Evolutionary conservation across 768 basidiomycete species (phyloP), one percentile per base, ranked within the genome.

Genomic region (Roridomyces roridus): DNA sequence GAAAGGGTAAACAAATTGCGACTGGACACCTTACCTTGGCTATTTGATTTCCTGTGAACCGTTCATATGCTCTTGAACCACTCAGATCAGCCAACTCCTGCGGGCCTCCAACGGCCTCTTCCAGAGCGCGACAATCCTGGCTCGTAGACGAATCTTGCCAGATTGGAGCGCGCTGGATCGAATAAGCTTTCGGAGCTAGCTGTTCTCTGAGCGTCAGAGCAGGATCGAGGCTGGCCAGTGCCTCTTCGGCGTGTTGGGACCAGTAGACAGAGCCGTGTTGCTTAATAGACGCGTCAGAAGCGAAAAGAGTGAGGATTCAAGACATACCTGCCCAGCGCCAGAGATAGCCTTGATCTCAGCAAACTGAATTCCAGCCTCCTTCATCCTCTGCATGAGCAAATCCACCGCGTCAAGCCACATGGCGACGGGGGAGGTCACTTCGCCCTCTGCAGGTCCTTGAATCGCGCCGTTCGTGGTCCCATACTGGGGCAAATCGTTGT

Each of bases 101-200:
- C 0, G 88, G 72, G 5, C 91, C 91, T 34, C 92, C 92, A 10
- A 89, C 74, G 34, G 76, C 79, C 0, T 76, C 79, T 65, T 94
- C 90, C 39, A 95, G 73, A 55, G 78, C 80, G 51, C 74, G 74
- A 67, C 93, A 95, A 63, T 94, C 91, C 39, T 74, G 72, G 0
- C 85, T 87, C 0, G 92, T 94, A 0, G 91, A 93, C 1, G 91
- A 92, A 71, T 95, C 94, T 69, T 95, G 92, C 93, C 94, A 96
- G 66, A 94, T 94, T 10, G 92, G 92, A 4, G 88, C 83, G 59
- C 79, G 79, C 2, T 77, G 77, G 12, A 85, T 72, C 6, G 91
- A 85, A 70, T 94, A 93, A 3, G 91, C 91, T 8, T 66, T 68
- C 0, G 82, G 84, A 18, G 75, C 72, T 34, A 94, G 74, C 62